Base-by-base conservation (phyloP, 176 grass and related monocot species). In the Rhynchospora tenuis region DNA sequence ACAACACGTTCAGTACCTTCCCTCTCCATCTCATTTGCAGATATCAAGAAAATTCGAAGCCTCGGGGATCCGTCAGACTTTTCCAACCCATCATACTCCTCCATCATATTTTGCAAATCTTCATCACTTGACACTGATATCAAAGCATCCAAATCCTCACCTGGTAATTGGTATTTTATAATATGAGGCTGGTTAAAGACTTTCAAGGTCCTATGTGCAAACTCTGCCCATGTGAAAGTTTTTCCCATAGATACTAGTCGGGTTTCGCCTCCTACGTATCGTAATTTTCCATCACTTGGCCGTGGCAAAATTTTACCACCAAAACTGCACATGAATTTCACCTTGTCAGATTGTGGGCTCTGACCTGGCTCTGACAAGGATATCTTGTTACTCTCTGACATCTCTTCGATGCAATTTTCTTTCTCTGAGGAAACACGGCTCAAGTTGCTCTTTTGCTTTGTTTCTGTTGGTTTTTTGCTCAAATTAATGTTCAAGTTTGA, bases 71-170 rank as follows among this genome's bases (percentile, higher is more conserved):
- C 77, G 83, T 88, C 92, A 56, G 89, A 86, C 75, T 84, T 95
- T 73, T 97, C 94, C 83, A 92, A 86, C 46, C 79, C 89, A 85
- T 78, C 81, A 59, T 93, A 93, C 38, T 99, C 93, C 63, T 99
- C 96, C 87, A 99, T 95, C 93, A 99, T 99, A 88, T 95, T 95
- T 78, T 95, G 96, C 45, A 95, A 86, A 89, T 99, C 96, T 87
- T 99, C 96, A 46, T 92, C 88, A 17, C 88, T 93, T 1, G 93
- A 93, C 78, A 95, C 88, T 61, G 96, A 99, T 85, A 95, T 99
- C 72, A 99, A 60, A 29, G 96, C 93, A 84, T 99, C 96, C 29
- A 95, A 85, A 82, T 99, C 96, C 86, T 99, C 96, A 16, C 89
- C 93, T 28, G 96, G 96, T 81, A 99, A 91, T 86, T 99, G 96